Evolutionary conservation across 228 moss, liverwort and hornwort species (phyloP).

Genomic region (Sphagnum magellanicum): DNA sequence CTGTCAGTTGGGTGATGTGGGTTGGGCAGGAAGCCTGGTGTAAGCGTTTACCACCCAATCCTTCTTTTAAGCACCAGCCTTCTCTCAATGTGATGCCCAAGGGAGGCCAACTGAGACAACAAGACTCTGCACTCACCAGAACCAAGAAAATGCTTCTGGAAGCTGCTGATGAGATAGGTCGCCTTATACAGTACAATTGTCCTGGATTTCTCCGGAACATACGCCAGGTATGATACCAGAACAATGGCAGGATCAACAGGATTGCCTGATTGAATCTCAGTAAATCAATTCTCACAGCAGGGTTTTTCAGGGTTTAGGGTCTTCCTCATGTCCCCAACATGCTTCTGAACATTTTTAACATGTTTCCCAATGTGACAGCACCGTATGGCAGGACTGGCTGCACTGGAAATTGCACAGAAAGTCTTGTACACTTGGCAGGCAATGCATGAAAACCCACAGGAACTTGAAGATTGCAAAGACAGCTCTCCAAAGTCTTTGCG

Average conservation of each 20-base stretch:
- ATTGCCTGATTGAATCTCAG: too few species aligned
- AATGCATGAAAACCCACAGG: conserved; percentile 52
- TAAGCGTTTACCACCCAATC: conserved; percentile 55
- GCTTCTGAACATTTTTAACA: background rate
- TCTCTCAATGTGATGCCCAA: conserved; percentile 44
- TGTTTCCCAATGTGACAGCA: conserved; percentile 36
- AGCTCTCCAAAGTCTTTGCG: conserved; percentile 16
- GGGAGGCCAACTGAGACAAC: conserved; percentile 34
- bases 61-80: conserved; percentile 45
- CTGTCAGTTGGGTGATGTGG: background rate
- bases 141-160: conserved; percentile 54
- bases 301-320: background rate
- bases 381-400: conserved; percentile 89
- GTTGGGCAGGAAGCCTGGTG: conserved; percentile 77
- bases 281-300: too few species aligned
- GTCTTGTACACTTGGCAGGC: conserved; percentile 58
- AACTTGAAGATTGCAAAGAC: conserved; percentile 33
- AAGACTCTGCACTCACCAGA: conserved; percentile 53
- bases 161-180: conserved; percentile 66
- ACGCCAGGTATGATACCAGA: conserved; percentile 45
- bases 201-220: conserved; percentile 74
- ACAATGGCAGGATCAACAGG: too few species aligned
- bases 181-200: conserved; percentile 67
- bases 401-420: conserved; percentile 80
- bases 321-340: background rate